phyloP scores from a whole-genome alignment of 1,284 basidiomycete genomes.

The Stygiomarasmius scandens region DNA sequence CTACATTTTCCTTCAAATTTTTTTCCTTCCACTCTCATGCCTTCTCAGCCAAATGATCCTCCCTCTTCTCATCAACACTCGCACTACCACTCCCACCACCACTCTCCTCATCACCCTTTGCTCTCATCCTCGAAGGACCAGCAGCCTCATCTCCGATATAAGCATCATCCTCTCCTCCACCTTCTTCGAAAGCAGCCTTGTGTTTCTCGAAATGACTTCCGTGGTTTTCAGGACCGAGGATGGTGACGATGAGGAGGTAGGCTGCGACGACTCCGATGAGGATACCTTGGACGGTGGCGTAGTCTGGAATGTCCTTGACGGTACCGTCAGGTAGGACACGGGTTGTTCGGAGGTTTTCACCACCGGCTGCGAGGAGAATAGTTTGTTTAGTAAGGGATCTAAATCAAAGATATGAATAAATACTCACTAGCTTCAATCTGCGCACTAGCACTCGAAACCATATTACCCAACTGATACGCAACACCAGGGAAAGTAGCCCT shows the following conservation, averaged over 20 bases:
- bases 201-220: slow-evolving; percentile 83
- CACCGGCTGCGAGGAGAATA: slow-evolving; percentile 60
- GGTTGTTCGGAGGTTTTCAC: slow-evolving; percentile 48
- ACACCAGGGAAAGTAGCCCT: slow-evolving; percentile 92
- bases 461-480: slow-evolving; percentile 88
- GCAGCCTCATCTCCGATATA: background rate
- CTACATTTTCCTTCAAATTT: too few relatives aligned
- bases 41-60: background rate
- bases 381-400: slow-evolving; percentile 8
- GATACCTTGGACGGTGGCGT: slow-evolving; percentile 63
- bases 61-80: background rate
- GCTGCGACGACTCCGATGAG: slow-evolving; percentile 66
- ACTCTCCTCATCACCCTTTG: background rate
- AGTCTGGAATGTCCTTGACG: slow-evolving; percentile 65
- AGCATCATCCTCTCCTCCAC: background rate
- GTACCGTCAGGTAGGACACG: slow-evolving; percentile 41
- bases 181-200: slow-evolving; percentile 73
- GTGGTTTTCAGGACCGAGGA: slow-evolving; percentile 81
- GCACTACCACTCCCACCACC: background rate
- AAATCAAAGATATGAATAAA: slow-evolving; percentile 15
- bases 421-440: slow-evolving; percentile 90
- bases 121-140: background rate
- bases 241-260: slow-evolving; percentile 67
- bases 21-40: too few relatives aligned
- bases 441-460: slow-evolving; percentile 86